Percentiles rank a stretch among this genome's conserved stretches.
phyloP scores from a whole-genome alignment of 495 filamentous ascomycete species.

The Aspergillus hancockii region DNA sequence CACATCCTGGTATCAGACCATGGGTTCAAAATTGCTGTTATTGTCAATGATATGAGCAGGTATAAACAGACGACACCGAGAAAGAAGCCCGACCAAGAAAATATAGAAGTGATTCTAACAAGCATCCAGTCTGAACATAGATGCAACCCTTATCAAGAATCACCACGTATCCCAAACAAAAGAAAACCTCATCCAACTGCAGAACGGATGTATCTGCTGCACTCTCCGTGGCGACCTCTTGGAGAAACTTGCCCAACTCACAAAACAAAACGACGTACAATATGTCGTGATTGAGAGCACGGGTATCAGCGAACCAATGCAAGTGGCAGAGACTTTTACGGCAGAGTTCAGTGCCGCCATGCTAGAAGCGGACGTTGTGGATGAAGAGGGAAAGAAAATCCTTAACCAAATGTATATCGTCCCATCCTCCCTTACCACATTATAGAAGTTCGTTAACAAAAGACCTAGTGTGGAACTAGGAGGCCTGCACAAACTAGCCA shows the following conservation, averaged over 20 bases:
- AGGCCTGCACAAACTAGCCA: slow-evolving; percentile 53
- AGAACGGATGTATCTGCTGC: slow-evolving; percentile 66
- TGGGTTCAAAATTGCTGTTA: slow-evolving; percentile 55
- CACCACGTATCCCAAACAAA: slow-evolving; percentile 53
- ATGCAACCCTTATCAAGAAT: slow-evolving; percentile 53
- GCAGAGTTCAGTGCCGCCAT: slow-evolving; percentile 48
- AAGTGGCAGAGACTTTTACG: slow-evolving; percentile 63
- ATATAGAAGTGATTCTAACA: background rate
- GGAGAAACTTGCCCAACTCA: slow-evolving; percentile 52
- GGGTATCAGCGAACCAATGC: slow-evolving; percentile 63
- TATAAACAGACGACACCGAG: slow-evolving; percentile 17
- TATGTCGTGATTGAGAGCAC: slow-evolving; percentile 63
- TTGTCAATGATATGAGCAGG: slow-evolving; percentile 61
- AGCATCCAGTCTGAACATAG: slow-evolving; percentile 51
- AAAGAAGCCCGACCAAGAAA: background rate
- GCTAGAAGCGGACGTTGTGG: slow-evolving; percentile 34
- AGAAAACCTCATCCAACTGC: slow-evolving; percentile 59
- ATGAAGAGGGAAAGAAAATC: slow-evolving; percentile 37
- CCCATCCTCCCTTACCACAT: background rate
- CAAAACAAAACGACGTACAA: slow-evolving; percentile 49
- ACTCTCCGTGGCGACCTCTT: slow-evolving; percentile 60
- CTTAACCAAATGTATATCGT: slow-evolving; percentile 39
- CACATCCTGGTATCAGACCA: slow-evolving; percentile 57
- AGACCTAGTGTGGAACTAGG: slow-evolving; percentile 44
- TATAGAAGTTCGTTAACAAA: background rate